Evolutionary conservation across 1,139 yeast genomes (phyloP), one percentile per base, ranked within the genome.

Genomic region (Yamadazyma sp.): DNA sequence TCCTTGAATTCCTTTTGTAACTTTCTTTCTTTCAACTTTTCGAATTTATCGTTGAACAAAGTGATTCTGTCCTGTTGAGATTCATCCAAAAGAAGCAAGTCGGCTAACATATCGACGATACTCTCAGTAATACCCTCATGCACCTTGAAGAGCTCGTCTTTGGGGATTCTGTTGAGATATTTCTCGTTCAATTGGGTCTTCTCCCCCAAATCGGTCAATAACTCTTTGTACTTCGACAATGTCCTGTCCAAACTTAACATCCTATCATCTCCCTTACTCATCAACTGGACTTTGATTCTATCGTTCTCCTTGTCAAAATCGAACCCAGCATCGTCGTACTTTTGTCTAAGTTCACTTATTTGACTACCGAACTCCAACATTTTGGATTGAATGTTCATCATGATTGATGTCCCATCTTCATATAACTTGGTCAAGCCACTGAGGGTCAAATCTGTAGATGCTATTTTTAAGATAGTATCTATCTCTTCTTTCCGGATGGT

Each of bases 281-380:
- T 41, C 22, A 66, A 42, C 43, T 62, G 53, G 32, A 55, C 38
- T 42, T 69, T 69, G 32, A 74, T 50, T 43, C 70, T 66, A 38
- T 66, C 67, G 42, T 71, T 66, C 46, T 76, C 81, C 44, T 66
- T 67, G 36, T 76, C 79, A 49, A 75, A 79, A 50, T 77, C 74
- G 28, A 78, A 55, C 0, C 67, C 72, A 28, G 63, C 62, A 3
- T 61, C 62, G 5, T 67, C 71, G 49, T 60, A 79, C 40, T 69
- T 66, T 24, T 58, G 53, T 43, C 75, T 61, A 27, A 77, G 46
- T 6, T 59, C 64, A 35, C 62, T 53, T 4, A 77, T 65, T 47
- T 75, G 74, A 34, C 64, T 66, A 2, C 75, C 75, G 59, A 69
- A 69, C 14, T 64, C 66, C 38, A 73, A 48, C 62, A 77, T 62